Conservation (phyloP, 148 eudicot species). For the Cornus controversa region DNA sequence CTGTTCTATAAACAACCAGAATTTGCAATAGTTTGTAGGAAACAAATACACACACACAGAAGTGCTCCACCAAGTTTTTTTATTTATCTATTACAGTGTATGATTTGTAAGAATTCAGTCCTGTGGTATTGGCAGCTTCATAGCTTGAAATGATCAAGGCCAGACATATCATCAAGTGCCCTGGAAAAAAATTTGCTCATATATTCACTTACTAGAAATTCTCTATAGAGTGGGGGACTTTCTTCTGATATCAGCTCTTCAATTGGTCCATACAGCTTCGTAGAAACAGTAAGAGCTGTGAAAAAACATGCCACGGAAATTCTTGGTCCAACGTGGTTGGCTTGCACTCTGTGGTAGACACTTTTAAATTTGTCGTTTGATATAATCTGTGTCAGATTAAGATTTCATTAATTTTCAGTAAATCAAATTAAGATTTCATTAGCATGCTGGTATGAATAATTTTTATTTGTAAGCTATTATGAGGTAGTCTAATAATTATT, state of each 20-base stretch:
- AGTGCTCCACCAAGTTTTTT: too few relatives aligned
- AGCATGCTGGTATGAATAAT: background rate
- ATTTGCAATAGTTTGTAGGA: too few relatives aligned
- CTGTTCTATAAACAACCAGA: too few relatives aligned
- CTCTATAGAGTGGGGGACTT: conserved; percentile 31
- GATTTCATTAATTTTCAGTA: background rate
- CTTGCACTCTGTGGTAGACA: conserved; percentile 34
- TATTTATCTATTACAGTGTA: too few relatives aligned
- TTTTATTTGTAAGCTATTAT: too few relatives aligned
- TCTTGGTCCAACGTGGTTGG: conserved; percentile 37
- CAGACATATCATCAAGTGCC: conserved; percentile 22
- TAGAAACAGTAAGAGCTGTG: conserved; percentile 3
- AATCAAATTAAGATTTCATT: background rate
- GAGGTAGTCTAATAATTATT: too few relatives aligned
- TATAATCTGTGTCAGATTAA: conserved; percentile 17
- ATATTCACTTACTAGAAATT: conserved; percentile 24
- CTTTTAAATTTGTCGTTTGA: conserved; percentile 38
- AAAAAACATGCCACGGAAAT: conserved; percentile 41
- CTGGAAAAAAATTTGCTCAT: conserved; percentile 1
- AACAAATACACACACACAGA: too few relatives aligned
- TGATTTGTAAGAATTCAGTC: background rate
- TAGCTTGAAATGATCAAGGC: conserved; percentile 20
- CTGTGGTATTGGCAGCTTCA: background rate
- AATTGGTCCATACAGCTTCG: conserved; percentile 41
- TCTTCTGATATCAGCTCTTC: conserved; percentile 38